These are phyloP conservation scores for Fusarium pilosicola DNA, from an alignment of 2,329 filamentous ascomycete genomes.

Conservation along the genomic window DNA sequence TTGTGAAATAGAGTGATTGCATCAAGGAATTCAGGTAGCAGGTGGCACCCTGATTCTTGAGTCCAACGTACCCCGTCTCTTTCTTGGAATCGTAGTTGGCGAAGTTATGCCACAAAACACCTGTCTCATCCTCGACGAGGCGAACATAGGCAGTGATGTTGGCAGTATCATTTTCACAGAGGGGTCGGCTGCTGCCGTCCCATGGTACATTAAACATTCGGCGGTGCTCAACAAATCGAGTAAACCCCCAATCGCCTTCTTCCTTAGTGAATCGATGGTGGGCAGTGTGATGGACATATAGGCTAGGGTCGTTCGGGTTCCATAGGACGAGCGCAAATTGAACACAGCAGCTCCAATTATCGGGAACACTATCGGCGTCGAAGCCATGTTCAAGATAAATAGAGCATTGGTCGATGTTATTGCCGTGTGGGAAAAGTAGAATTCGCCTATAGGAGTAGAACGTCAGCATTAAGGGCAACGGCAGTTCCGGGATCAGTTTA, in stretches of 20 bases:
- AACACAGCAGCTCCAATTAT: conserved; percentile 96
- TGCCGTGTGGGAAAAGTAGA: conserved; percentile 93
- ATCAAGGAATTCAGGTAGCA: conserved; percentile 88
- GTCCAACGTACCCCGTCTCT: conserved; percentile 94
- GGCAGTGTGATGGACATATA: conserved; percentile 84
- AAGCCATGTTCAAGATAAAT: conserved; percentile 97
- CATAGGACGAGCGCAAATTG: conserved; percentile 95
- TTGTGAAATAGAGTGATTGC: conserved; percentile 87
- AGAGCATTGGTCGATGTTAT: conserved; percentile 92
- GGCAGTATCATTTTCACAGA: conserved; percentile 80
- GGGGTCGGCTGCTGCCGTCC: conserved; percentile 74
- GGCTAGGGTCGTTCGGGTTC: conserved; percentile 91
- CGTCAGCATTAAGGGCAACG: conserved; percentile 27
- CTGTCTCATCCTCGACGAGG: conserved; percentile 86
- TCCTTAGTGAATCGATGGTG: conserved; percentile 96
- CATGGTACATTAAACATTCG: conserved; percentile 83
- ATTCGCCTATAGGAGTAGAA: conserved; percentile 72
- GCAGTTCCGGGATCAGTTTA: conserved; percentile 43
- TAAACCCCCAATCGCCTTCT: conserved; percentile 98
- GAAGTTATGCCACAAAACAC: conserved; percentile 91
- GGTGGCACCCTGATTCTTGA: conserved; percentile 96
- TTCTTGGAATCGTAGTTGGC: conserved; percentile 98
- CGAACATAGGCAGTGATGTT: conserved; percentile 87
- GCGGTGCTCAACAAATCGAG: conserved; percentile 89
- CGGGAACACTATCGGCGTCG: conserved; percentile 77